phyloP scores from a whole-genome alignment of 2,329 filamentous ascomycete genomes.

The Colletotrichum limetticola region DNA sequence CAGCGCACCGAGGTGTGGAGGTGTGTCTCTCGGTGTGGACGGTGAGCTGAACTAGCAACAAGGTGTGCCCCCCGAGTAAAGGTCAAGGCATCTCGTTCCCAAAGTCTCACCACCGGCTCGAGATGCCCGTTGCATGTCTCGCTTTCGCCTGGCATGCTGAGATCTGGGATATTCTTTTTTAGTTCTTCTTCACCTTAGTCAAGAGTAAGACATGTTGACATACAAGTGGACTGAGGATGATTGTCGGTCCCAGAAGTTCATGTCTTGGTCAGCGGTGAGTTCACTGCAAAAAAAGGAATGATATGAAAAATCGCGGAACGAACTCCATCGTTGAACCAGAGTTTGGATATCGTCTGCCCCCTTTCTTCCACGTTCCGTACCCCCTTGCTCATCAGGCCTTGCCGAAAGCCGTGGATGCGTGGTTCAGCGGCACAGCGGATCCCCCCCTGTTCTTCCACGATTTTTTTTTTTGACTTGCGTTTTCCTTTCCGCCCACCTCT shows the following conservation, averaged over 20 bases:
- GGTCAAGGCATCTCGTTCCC: constrained; percentile 10
- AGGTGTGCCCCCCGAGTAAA: constrained; percentile 3
- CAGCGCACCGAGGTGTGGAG: neutral
- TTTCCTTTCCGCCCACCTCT: constrained; percentile 34
- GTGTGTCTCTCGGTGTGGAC: constrained; percentile 17
- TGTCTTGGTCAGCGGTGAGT: constrained; percentile 11
- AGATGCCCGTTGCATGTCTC: constrained; percentile 31
- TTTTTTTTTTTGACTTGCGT: constrained; percentile 11
- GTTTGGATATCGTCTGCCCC: constrained; percentile 12
- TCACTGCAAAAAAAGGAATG: constrained; percentile 21
- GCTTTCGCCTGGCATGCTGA: constrained; percentile 9
- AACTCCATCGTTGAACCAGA: constrained; percentile 18
- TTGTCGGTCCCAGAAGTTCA: neutral
- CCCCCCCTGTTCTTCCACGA: constrained; percentile 34
- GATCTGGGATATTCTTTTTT: neutral
- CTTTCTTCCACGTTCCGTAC: constrained; percentile 3
- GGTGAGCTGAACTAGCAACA: constrained; percentile 14
- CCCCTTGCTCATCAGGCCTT: constrained; percentile 13
- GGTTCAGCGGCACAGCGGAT: constrained; percentile 1
- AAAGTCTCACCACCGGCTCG: constrained; percentile 8
- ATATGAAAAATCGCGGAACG: constrained; percentile 16
- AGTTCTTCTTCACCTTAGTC: constrained; percentile 17
- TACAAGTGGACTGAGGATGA: neutral
- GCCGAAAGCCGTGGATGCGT: constrained; percentile 23
- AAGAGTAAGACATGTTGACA: constrained; percentile 15